Evolutionary conservation across 179 eudicot genomes (phyloP), one percentile per base, ranked within the genome.

Genomic region (Spergularia azorica): DNA sequence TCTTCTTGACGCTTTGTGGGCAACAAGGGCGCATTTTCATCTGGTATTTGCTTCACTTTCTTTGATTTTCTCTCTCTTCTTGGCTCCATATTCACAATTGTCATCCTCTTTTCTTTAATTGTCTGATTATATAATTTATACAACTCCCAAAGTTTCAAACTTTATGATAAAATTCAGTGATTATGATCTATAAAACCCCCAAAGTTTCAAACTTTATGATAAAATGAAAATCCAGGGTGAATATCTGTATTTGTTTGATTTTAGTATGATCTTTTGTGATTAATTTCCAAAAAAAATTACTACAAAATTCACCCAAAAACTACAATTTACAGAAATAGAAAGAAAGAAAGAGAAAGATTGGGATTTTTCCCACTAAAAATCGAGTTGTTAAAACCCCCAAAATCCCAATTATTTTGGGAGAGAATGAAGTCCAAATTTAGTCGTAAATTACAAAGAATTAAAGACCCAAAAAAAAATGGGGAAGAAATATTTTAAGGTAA

Each of bases 11-110:
- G 76, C 20, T 84, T 84, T n/a, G 82, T 84, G 68, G 91, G 87
- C 20, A 78, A 59, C 65, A 91, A 81, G 0, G 89, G 89, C 8
- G 88, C 80, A 70, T 79, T 85, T 63, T 86, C 89, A 39, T 84
- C 85, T 10, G 67, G 71, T 17, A 66, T 43, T 76, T 80, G 76
- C 75, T 82, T 76, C 70, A 41, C 65, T 71, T 79, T 80, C 57
- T 75, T 79, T 59, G 81, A 56, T 71, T 79, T 81, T 59, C 81
- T 79, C 65, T 73, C 81, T 59, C 58, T 79, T 69, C 43, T 79
- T 0, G 83, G 74, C 26, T 73, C 72, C 59, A 76, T 73, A 9
- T 81, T 69, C 7, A 63, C 86, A 62, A 78, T 77, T 9, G 84
- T 78, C 83, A 86, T 83, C 38, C 32, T 26, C 32, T 26, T 46